These are phyloP conservation scores for Endocladia muricata DNA, from an alignment of 31 red algal genomes.

Conservation along the genomic window DNA sequence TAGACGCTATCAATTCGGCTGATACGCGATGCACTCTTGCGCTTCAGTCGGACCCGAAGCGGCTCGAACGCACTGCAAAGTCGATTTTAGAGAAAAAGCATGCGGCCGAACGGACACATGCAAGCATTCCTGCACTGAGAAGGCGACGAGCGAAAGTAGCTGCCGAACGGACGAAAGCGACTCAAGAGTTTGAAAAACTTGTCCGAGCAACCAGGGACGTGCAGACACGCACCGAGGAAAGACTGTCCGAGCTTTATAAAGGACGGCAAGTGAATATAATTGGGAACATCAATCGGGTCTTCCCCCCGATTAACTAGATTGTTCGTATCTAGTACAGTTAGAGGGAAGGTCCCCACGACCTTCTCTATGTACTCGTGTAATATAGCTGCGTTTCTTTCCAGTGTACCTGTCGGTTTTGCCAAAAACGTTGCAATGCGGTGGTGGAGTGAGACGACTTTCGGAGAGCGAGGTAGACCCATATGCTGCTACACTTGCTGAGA, in stretches of 20 bases:
- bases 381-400: no score
- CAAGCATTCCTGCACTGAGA: conserved; percentile 25
- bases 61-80: conserved; percentile 7
- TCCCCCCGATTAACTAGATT: no score
- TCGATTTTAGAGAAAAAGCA: conserved; percentile 16
- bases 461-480: no score
- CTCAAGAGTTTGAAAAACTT: conserved; percentile 2
- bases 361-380: no score
- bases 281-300: conserved; percentile 53
- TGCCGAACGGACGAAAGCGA: conserved; percentile 10
- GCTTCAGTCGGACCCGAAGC: conserved; percentile 10
- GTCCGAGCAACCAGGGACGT: conserved; percentile 4
- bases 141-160: not conserved
- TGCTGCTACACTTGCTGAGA: no score
- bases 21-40: conserved; percentile 21
- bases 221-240: conserved; percentile 16
- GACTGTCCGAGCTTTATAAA: conserved; percentile 25
- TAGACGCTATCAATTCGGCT: conserved; percentile 5
- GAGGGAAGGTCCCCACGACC: no score
- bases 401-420: no score
- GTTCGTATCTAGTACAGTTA: no score
- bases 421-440: no score
- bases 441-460: no score
- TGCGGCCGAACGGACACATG: conserved; percentile 19
- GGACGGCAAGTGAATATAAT: conserved; percentile 47